Percentiles rank a stretch among this genome's conserved stretches.
Conservation (phyloP, 306 rosid genomes). For the Alnus glutinosa region DNA sequence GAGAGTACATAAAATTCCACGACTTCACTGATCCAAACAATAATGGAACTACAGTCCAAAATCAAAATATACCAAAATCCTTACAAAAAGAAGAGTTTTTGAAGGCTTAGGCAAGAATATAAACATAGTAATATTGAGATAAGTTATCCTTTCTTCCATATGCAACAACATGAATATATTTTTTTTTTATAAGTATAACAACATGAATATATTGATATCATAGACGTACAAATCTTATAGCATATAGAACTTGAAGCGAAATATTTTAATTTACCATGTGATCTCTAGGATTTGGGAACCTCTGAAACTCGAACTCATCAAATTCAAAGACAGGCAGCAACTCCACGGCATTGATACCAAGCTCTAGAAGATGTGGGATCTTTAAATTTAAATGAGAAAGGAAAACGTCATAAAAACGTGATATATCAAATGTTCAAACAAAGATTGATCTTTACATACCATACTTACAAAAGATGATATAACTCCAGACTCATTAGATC, state of each 20-base stretch:
- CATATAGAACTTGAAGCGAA: constrained; percentile 6
- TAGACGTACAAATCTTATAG: background rate
- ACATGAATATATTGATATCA: background rate
- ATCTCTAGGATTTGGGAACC: constrained; percentile 87
- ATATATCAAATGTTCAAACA: background rate
- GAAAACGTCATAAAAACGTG: constrained; percentile 11
- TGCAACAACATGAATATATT: background rate
- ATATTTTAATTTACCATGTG: constrained; percentile 70
- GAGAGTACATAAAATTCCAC: background rate
- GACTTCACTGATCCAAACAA: background rate
- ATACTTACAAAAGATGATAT: constrained; percentile 2
- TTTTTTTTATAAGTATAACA: too few relatives aligned
- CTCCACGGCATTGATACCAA: constrained; percentile 93
- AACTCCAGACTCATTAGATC: constrained; percentile 7
- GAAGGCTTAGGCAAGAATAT: background rate
- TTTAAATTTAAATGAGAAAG: constrained; percentile 32
- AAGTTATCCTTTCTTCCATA: background rate
- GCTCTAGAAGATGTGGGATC: constrained; percentile 97
- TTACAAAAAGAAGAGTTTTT: background rate
- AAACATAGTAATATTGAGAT: background rate
- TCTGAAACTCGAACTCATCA: constrained; percentile 90
- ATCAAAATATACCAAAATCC: background rate
- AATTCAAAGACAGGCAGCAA: constrained; percentile 88
- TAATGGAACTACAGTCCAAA: background rate
- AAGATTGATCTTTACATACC: background rate